These are phyloP conservation scores for Teratosphaeria destructans DNA, from an alignment of 2,329 filamentous ascomycete genomes.

Conservation along the genomic window DNA sequence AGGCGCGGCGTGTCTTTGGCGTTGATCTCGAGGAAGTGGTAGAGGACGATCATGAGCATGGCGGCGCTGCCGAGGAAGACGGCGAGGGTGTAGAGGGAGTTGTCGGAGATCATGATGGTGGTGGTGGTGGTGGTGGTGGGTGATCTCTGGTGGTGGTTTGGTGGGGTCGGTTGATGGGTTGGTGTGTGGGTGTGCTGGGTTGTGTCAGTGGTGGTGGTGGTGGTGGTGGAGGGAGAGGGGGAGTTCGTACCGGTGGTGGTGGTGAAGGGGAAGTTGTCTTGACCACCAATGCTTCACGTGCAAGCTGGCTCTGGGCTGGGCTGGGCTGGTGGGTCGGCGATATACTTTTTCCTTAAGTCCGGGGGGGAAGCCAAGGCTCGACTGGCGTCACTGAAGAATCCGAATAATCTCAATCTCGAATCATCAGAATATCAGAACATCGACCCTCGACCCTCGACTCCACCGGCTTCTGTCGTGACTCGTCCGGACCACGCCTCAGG, in stretches of 20 bases:
- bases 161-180: background rate
- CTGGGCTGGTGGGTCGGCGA: too few species aligned
- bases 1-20: slow-evolving; percentile 44
- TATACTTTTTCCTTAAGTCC: background rate
- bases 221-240: background rate
- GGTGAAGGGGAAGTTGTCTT: background rate
- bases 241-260: background rate
- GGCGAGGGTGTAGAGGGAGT: slow-evolving; percentile 79
- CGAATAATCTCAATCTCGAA: too few species aligned
- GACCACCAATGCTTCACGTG: background rate
- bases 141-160: background rate
- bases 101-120: slow-evolving; percentile 80
- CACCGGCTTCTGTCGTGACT: background rate
- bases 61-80: slow-evolving; percentile 83
- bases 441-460: background rate
- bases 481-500: background rate
- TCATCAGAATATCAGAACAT: too few species aligned
- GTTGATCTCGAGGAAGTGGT: slow-evolving; percentile 95
- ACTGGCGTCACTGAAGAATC: background rate
- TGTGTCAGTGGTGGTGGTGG: background rate
- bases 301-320: background rate
- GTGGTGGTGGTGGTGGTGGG: too few species aligned
- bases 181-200: background rate
- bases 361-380: background rate
- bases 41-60: slow-evolving; percentile 87